Evolutionary conservation across 441 rosid species (phyloP).

Genomic region (Mallotus repandus): DNA sequence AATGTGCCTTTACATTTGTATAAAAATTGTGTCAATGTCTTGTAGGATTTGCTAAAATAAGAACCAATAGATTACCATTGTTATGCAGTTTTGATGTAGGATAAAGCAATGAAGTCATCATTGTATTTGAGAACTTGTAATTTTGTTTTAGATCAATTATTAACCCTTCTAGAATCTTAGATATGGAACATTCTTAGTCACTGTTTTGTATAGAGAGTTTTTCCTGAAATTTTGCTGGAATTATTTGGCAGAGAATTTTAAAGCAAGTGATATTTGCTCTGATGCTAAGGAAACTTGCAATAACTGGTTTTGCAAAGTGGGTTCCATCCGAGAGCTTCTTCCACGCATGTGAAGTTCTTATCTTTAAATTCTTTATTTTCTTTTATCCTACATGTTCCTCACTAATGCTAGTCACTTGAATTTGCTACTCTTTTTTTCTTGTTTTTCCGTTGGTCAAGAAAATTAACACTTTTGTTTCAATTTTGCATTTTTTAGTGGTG

Average conservation of each 20-base stretch:
- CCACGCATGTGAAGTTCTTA: conserved; percentile 75
- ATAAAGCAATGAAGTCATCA: neutral
- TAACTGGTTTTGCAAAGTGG: conserved; percentile 92
- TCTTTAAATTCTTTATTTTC: conserved; percentile 23
- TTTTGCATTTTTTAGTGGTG: neutral
- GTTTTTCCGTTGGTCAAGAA: conserved; percentile 1
- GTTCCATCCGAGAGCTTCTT: conserved; percentile 83
- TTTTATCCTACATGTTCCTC: neutral
- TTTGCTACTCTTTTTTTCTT: neutral
- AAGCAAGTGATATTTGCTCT: conserved; percentile 55
- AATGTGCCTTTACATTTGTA: neutral
- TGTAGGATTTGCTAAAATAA: neutral
- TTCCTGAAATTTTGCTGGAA: conserved; percentile 25
- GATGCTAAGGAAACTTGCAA: conserved; percentile 93
- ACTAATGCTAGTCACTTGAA: conserved; percentile 1
- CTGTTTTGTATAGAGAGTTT: conserved; percentile 14
- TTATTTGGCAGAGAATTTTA: conserved; percentile 64
- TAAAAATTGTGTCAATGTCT: neutral
- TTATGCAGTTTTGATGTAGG: neutral
- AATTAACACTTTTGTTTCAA: neutral
- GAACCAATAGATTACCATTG: neutral
- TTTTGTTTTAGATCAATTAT: neutral
- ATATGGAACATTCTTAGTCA: neutral
- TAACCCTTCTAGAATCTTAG: neutral
- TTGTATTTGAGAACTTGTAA: neutral